Evolutionary conservation across 768 basidiomycete species (phyloP).

Genomic region (Coprinopsis cinerea): DNA sequence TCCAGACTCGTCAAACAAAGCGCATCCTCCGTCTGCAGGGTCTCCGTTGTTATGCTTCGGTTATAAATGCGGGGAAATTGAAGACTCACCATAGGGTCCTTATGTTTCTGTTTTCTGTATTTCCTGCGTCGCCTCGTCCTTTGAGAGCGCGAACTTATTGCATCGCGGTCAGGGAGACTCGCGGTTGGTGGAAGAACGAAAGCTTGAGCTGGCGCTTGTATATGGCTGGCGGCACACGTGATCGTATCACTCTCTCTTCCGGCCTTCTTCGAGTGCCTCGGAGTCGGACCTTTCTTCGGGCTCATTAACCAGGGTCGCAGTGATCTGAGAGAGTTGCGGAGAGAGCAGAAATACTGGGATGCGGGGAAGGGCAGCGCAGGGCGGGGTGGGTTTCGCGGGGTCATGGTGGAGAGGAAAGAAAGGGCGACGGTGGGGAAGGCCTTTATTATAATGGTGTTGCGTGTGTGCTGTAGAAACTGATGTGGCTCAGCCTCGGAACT

Average conservation of each 20-base stretch:
- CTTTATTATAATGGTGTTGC: not conserved
- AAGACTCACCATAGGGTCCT: conserved; percentile 3
- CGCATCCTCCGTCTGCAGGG: conserved; percentile 2
- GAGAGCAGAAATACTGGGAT: not conserved
- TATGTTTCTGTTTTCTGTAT: not conserved
- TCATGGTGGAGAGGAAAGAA: not conserved
- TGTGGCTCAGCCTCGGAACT: not conserved
- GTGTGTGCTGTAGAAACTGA: not conserved
- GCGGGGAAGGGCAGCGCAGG: not conserved
- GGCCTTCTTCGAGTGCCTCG: not conserved
- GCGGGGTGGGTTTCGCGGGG: not conserved
- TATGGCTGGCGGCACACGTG: not conserved
- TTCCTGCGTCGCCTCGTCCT: not conserved
- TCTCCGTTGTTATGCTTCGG: not conserved
- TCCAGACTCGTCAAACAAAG: not conserved
- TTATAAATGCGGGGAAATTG: not conserved
- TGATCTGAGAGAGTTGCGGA: not conserved
- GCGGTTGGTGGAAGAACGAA: not conserved
- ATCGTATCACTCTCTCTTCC: not conserved
- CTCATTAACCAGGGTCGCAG: not conserved
- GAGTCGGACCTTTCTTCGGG: not conserved
- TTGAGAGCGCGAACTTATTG: not conserved
- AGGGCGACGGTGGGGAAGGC: not conserved
- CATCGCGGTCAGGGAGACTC: not conserved
- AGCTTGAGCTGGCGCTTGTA: not conserved